These are phyloP conservation scores for Globisporangium recalcitrans DNA, from an alignment of 352 stramenopile genomes.

Conservation along the genomic window DNA sequence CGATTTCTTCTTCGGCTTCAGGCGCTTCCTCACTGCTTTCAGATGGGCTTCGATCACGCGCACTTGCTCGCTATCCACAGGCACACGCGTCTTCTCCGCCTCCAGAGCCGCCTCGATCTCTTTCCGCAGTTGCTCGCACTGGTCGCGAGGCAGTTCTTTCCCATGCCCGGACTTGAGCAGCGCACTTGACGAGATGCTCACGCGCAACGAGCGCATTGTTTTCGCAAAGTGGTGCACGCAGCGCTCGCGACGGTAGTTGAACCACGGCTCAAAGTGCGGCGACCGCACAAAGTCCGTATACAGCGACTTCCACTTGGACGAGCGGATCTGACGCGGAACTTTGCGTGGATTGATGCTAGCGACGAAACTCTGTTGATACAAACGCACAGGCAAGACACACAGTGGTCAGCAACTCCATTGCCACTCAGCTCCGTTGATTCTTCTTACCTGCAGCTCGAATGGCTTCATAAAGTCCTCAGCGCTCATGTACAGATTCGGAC, in stretches of 20 bases:
- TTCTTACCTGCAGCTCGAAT: slow-evolving; percentile 43
- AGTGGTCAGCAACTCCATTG: not conserved
- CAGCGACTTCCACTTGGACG: slow-evolving; percentile 57
- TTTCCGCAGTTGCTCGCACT: slow-evolving; percentile 39
- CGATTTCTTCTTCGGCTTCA: slow-evolving; percentile 14
- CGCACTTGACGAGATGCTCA: slow-evolving; percentile 30
- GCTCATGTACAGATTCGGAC: slow-evolving; percentile 67
- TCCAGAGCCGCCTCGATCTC: slow-evolving; percentile 42
- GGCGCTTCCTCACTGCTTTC: slow-evolving; percentile 36
- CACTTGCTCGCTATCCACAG: slow-evolving; percentile 38
- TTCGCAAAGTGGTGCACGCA: slow-evolving; percentile 66
- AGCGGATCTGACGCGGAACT: slow-evolving; percentile 57
- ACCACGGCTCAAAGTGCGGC: slow-evolving; percentile 76
- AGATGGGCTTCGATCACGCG: slow-evolving; percentile 42
- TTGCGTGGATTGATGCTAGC: slow-evolving; percentile 47
- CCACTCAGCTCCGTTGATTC: not conserved
- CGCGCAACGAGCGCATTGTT: slow-evolving; percentile 49
- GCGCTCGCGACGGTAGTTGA: slow-evolving; percentile 54
- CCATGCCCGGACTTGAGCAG: slow-evolving; percentile 41
- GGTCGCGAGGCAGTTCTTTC: slow-evolving; percentile 35
- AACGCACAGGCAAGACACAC: not conserved
- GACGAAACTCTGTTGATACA: slow-evolving; percentile 37
- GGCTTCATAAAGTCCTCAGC: slow-evolving; percentile 70
- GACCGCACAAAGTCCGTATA: slow-evolving; percentile 71
- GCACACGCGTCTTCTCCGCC: slow-evolving; percentile 25